Conservation (phyloP, 148 eudicot genomes). For the Rhododendron griersonianum region DNA sequence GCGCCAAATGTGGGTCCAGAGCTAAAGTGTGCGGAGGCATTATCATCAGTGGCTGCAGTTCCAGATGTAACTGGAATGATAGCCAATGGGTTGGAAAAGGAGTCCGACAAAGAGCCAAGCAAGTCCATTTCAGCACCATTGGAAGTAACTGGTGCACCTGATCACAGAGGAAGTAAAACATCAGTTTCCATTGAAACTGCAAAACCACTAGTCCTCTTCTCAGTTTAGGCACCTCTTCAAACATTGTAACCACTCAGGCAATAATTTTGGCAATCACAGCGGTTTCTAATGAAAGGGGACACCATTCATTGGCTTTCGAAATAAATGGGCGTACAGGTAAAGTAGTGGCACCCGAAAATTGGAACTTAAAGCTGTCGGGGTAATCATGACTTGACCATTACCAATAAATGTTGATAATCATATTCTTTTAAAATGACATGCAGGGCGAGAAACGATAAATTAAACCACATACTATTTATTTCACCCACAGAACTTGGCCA, state of each 20-base stretch:
- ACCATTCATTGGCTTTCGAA: not conserved
- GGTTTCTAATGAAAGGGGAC: not conserved
- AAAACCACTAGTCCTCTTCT: not conserved
- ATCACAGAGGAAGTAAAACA: conserved; percentile 3
- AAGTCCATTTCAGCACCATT: conserved; percentile 62
- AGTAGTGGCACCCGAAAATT: not conserved
- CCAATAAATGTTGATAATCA: not conserved
- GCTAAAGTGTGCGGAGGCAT: conserved; percentile 24
- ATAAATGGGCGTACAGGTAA: not conserved
- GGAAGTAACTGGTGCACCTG: conserved; percentile 54
- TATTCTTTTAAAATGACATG: not conserved
- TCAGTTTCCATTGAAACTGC: conserved; percentile 1
- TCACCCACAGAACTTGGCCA: not conserved
- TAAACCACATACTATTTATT: not conserved
- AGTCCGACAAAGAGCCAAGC: conserved; percentile 75
- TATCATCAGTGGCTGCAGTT: conserved; percentile 30
- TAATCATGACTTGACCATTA: not conserved
- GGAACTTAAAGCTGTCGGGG: not conserved
- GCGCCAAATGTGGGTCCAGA: conserved; percentile 41
- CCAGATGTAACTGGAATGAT: conserved; percentile 48
- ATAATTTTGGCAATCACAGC: not conserved
- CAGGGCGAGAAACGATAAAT: not conserved
- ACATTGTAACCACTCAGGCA: too few species aligned
- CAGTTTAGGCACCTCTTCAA: not conserved
- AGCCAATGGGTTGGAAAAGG: conserved; percentile 55